Conservation (phyloP, 306 rosid genomes). For the Hippophae tibetana region DNA sequence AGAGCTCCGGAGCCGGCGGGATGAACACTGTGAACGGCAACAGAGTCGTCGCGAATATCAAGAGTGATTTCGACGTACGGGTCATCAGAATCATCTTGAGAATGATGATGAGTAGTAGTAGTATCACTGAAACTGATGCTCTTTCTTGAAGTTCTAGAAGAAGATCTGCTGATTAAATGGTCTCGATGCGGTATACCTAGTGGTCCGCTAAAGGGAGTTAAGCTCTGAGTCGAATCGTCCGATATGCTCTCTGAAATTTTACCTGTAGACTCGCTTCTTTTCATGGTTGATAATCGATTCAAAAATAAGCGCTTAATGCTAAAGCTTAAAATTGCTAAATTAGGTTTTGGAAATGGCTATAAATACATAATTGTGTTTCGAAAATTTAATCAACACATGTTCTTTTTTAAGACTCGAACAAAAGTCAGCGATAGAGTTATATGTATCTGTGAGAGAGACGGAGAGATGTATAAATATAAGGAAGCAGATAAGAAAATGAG, state of each 20-base stretch:
- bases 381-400: too few species aligned
- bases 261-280: too few species aligned
- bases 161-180: neutral
- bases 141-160: neutral
- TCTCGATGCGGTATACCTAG: neutral
- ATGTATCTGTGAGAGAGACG: neutral
- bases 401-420: too few species aligned
- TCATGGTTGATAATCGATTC: too few species aligned
- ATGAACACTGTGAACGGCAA: constrained; percentile 56
- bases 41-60: constrained; percentile 45
- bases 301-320: too few species aligned
- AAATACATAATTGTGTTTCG: too few species aligned
- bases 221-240: neutral
- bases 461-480: neutral
- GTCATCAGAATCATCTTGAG: constrained; percentile 14
- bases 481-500: neutral
- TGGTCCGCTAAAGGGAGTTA: neutral
- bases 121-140: constrained; percentile 7
- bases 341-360: too few species aligned
- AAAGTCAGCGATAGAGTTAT: too few species aligned
- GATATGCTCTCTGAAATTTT: too few species aligned
- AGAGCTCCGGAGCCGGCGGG: constrained; percentile 15
- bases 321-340: too few species aligned
- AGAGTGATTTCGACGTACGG: constrained; percentile 46
- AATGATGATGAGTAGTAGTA: too few species aligned